These are phyloP conservation scores for Tuctoria greenei DNA, from an alignment of 176 grass and related monocot species.

Conservation along the genomic window DNA sequence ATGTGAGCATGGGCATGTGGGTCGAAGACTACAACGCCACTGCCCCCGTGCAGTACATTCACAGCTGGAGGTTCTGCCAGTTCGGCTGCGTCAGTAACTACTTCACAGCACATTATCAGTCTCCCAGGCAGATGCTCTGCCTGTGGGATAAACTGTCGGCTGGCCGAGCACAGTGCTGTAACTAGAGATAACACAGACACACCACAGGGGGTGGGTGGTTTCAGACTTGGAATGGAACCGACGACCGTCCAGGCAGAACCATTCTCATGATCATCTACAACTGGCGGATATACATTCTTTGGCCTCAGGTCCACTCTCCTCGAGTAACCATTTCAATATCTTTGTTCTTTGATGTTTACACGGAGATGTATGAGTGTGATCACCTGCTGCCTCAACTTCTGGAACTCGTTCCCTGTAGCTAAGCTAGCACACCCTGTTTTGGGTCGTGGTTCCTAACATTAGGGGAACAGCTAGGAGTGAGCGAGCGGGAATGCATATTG, in stretches of 20 bases:
- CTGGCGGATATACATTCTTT: not conserved
- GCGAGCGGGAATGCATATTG: not conserved
- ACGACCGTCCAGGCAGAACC: not conserved
- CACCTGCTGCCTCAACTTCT: conserved; percentile 14
- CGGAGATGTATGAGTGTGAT: not conserved
- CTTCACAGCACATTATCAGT: conserved; percentile 89
- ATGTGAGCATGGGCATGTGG: conserved; percentile 99
- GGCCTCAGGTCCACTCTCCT: conserved; percentile 1
- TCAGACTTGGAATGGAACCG: not conserved
- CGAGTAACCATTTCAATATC: not conserved
- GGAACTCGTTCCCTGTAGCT: not conserved
- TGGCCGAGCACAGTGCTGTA: conserved; percentile 61
- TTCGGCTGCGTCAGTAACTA: conserved; percentile 76
- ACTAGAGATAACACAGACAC: conserved; percentile 64
- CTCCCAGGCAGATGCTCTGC: conserved; percentile 86
- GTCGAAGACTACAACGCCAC: conserved; percentile 83
- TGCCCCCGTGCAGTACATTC: conserved; percentile 52
- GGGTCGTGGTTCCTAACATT: conserved; percentile 2
- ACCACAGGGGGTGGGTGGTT: not conserved
- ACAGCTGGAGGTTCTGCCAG: conserved; percentile 93
- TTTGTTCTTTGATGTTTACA: not conserved
- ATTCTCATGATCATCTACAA: no score
- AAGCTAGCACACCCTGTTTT: conserved; percentile 1
- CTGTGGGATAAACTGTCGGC: conserved; percentile 65
- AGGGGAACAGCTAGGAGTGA: not conserved